Conservation (phyloP, 2,329 filamentous ascomycete genomes). For the Alternaria incomplexa region DNA sequence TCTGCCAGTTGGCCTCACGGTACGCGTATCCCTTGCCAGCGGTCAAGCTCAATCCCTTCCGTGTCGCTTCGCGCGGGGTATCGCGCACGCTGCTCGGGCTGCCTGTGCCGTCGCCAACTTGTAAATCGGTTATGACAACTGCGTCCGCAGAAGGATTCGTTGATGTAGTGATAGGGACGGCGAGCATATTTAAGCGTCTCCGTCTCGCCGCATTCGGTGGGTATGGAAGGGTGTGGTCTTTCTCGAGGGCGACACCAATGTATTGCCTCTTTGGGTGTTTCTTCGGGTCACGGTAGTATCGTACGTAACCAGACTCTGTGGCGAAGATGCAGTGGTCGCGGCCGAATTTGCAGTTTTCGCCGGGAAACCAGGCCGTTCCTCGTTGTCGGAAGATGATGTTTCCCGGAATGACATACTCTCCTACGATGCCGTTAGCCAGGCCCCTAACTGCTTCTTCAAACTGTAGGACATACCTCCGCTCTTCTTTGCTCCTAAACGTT, state of each 20-base stretch:
- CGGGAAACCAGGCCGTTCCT: conserved; percentile 91
- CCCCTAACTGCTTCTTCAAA: neutral
- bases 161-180: conserved; percentile 40
- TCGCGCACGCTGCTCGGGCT: conserved; percentile 26
- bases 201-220: conserved; percentile 74
- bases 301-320: conserved; percentile 84
- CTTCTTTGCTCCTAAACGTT: conserved; percentile 94
- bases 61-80: conserved; percentile 42
- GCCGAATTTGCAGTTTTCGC: conserved; percentile 94
- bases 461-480: conserved; percentile 68
- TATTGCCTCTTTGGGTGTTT: conserved; percentile 87
- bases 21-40: conserved; percentile 65
- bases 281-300: conserved; percentile 90
- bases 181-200: conserved; percentile 76
- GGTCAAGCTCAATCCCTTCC: conserved; percentile 31
- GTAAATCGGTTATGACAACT: conserved; percentile 23
- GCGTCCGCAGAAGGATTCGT: conserved; percentile 27
- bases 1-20: conserved; percentile 70
- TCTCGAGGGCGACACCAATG: conserved; percentile 90
- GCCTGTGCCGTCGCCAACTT: conserved; percentile 7
- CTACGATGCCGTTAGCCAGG: conserved; percentile 51
- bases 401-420: conserved; percentile 91
- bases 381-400: conserved; percentile 99
- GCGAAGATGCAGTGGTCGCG: conserved; percentile 96
- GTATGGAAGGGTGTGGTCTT: conserved; percentile 79